phyloP scores from a whole-genome alignment of 1,284 basidiomycete species.

The Trichosporon ovoides region DNA sequence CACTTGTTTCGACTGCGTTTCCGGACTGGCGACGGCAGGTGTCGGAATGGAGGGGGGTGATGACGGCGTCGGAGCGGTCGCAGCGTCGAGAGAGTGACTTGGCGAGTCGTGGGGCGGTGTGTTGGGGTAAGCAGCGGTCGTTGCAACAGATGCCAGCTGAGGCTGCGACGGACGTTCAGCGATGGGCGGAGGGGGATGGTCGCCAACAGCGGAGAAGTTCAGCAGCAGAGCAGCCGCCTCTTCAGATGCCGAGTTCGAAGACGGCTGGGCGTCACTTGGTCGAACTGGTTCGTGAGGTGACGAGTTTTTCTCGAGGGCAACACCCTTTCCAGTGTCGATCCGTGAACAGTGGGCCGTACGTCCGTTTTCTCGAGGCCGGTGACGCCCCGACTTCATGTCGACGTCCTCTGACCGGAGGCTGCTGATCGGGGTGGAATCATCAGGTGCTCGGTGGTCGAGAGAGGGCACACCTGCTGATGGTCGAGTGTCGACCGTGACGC shows the following conservation, averaged over 20 bases:
- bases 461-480: not conserved
- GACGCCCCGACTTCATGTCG: not conserved
- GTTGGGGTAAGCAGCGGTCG: conserved; percentile 22
- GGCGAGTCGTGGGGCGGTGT: conserved; percentile 32
- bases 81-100: not conserved
- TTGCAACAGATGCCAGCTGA: not conserved
- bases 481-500: not conserved
- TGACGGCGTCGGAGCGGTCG: conserved; percentile 14
- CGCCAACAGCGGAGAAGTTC: conserved; percentile 26
- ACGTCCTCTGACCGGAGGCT: not conserved
- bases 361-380: not conserved
- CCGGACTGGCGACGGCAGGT: conserved; percentile 18
- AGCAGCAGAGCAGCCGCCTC: conserved; percentile 32
- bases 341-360: not conserved
- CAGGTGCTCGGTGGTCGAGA: not conserved
- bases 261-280: not conserved
- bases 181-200: conserved; percentile 9
- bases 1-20: conserved; percentile 19
- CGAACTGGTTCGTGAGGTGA: not conserved
- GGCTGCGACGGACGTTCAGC: conserved; percentile 1
- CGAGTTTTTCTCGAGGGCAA: too few relatives aligned
- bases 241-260: conserved; percentile 11
- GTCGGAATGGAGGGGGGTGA: conserved; percentile 18
- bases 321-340: not conserved
- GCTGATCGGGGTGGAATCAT: conserved; percentile 1